Conservation (phyloP, 306 rosid genomes). For the Corylus americana region DNA sequence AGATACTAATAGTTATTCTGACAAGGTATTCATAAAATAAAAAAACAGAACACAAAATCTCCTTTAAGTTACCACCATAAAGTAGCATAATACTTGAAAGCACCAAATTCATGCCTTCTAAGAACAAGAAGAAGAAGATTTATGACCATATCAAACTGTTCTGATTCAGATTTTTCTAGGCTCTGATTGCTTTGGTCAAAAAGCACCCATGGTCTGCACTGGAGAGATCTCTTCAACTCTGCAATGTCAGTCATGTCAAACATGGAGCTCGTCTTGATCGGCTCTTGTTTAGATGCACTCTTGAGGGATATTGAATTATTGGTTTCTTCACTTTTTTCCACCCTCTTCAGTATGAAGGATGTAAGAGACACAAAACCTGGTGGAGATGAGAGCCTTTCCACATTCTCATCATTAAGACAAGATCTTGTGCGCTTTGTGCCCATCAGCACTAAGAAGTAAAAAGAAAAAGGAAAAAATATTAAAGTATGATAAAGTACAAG, state of each 20-base stretch:
- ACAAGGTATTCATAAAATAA: background rate
- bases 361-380: conserved; percentile 72
- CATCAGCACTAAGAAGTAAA: conserved; percentile 43
- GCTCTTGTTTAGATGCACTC: conserved; percentile 33
- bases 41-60: background rate
- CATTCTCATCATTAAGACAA: conserved; percentile 23
- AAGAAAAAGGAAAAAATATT: conserved; percentile 5
- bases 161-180: conserved; percentile 37
- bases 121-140: conserved; percentile 3
- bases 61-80: background rate
- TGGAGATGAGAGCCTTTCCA: conserved; percentile 45
- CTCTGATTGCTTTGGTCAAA: conserved; percentile 35
- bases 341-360: conserved; percentile 58
- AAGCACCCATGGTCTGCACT: conserved; percentile 62
- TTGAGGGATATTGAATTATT: conserved; percentile 24
- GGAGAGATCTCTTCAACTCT: conserved; percentile 27
- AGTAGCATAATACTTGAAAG: background rate
- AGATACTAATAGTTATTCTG: background rate
- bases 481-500: conserved; percentile 5
- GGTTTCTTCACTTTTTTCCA: conserved; percentile 36
- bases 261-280: conserved; percentile 23
- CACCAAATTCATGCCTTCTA: background rate
- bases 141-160: conserved; percentile 48
- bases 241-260: conserved; percentile 30
- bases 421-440: conserved; percentile 25